phyloP scores from a whole-genome alignment of 2,329 filamentous ascomycete genomes.

The Elsinoe australis region DNA sequence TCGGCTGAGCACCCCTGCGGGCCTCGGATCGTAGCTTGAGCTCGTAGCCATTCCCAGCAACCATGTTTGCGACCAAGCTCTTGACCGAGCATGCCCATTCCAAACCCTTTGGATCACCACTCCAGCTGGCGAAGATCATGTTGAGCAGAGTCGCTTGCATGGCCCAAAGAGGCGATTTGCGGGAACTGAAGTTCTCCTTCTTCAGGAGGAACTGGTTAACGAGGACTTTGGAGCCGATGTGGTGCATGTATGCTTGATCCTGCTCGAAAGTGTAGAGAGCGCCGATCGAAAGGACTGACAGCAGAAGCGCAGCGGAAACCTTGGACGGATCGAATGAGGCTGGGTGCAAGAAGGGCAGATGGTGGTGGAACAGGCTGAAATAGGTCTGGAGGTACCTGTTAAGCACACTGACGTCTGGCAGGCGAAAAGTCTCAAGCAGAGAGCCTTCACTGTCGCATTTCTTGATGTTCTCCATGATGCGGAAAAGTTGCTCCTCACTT shows the following conservation, averaged over 20 bases:
- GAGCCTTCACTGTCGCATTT: slow-evolving; percentile 71
- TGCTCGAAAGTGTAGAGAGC: slow-evolving; percentile 95
- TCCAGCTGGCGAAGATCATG: slow-evolving; percentile 99
- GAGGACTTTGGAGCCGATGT: slow-evolving; percentile 94
- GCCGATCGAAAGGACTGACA: slow-evolving; percentile 89
- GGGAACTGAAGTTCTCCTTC: slow-evolving; percentile 97
- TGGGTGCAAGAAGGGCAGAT: slow-evolving; percentile 90
- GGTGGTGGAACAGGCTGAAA: slow-evolving; percentile 94
- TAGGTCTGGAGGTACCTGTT: slow-evolving; percentile 94
- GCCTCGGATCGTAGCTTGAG: slow-evolving; percentile 87
- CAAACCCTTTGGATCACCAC: slow-evolving; percentile 90
- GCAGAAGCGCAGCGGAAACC: slow-evolving; percentile 71
- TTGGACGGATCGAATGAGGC: slow-evolving; percentile 77
- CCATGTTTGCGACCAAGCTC: slow-evolving; percentile 96
- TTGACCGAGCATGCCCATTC: slow-evolving; percentile 99
- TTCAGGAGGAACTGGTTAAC: slow-evolving; percentile 96
- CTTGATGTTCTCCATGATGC: slow-evolving; percentile 80
- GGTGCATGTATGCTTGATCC: slow-evolving; percentile 91
- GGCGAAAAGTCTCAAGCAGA: slow-evolving; percentile 79
- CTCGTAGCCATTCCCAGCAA: slow-evolving; percentile 93
- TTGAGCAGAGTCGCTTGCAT: slow-evolving; percentile 96
- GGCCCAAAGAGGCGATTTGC: slow-evolving; percentile 94
- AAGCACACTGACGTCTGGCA: slow-evolving; percentile 70
- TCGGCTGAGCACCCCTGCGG: slow-evolving; percentile 66
- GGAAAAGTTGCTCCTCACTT: slow-evolving; percentile 75